These are phyloP conservation scores for Guyanaporus albipodus DNA, from an alignment of 768 basidiomycete genomes.

Conservation along the genomic window DNA sequence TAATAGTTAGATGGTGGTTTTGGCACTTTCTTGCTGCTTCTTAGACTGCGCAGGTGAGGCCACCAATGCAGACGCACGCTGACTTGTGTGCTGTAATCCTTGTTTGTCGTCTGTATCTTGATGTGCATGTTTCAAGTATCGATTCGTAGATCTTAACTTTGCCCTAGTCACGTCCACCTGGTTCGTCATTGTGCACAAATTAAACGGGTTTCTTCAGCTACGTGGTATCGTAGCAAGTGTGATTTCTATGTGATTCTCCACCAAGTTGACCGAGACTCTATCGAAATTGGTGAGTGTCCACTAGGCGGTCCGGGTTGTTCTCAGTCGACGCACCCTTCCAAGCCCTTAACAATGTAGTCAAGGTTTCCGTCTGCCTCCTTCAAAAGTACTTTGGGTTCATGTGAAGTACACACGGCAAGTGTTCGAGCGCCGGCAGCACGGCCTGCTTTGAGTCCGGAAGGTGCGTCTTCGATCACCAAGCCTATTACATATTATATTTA, in stretches of 20 bases:
- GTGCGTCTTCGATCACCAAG: constrained; percentile 87
- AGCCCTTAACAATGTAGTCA: constrained; percentile 65
- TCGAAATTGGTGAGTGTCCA: neutral
- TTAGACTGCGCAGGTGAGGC: no score
- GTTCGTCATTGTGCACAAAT: neutral
- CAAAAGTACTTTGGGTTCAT: constrained; percentile 48
- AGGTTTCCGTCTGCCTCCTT: constrained; percentile 39
- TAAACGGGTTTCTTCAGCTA: constrained; percentile 11
- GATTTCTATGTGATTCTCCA: constrained; percentile 22
- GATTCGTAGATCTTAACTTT: neutral
- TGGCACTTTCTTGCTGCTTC: no score
- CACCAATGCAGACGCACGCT: no score
- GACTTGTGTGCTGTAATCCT: neutral
- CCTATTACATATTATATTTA: constrained; percentile 38
- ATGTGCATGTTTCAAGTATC: neutral
- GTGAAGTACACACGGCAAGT: constrained; percentile 83
- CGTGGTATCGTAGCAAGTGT: constrained; percentile 8
- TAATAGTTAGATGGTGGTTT: constrained; percentile 9
- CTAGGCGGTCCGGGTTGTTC: neutral
- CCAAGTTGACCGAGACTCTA: constrained; percentile 20
- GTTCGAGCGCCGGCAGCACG: constrained; percentile 71
- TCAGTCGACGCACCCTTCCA: constrained; percentile 51
- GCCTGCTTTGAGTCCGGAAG: constrained; percentile 74
- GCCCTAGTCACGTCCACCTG: neutral
- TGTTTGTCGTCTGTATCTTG: neutral